Evolutionary conservation across 805 yeast genomes (phyloP).

Genomic region (Tetrapisispora phaffii): DNA sequence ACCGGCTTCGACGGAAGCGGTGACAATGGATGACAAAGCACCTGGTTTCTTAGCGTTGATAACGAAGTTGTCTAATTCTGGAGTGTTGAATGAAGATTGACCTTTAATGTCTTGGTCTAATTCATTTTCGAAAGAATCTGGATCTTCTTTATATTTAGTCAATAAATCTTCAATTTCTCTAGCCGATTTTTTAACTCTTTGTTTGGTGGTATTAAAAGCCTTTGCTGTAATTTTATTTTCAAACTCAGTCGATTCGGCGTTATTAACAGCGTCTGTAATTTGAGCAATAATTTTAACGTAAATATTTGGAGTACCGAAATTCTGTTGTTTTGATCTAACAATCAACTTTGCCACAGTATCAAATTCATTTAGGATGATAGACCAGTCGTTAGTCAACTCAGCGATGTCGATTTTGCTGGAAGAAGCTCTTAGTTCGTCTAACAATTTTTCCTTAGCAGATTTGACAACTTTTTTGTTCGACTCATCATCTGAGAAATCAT

Average conservation of each 20-base stretch:
- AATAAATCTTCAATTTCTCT: slow-evolving; percentile 59
- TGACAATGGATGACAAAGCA: slow-evolving; percentile 24
- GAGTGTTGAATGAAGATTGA: slow-evolving; percentile 21
- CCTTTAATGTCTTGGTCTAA: slow-evolving; percentile 27
- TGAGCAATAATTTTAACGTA: slow-evolving; percentile 61
- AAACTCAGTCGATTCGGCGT: slow-evolving; percentile 47
- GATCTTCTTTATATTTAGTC: slow-evolving; percentile 52
- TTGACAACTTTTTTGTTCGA: slow-evolving; percentile 80
- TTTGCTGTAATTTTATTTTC: slow-evolving; percentile 78
- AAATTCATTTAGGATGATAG: slow-evolving; percentile 59
- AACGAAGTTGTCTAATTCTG: slow-evolving; percentile 21
- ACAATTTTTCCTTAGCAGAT: slow-evolving; percentile 83
- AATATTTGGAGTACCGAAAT: slow-evolving; percentile 55
- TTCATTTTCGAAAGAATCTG: slow-evolving; percentile 62
- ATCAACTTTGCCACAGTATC: slow-evolving; percentile 64
- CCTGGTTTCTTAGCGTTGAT: slow-evolving; percentile 16
- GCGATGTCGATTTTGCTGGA: slow-evolving; percentile 61
- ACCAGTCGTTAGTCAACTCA: slow-evolving; percentile 70
- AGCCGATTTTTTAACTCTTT: slow-evolving; percentile 71
- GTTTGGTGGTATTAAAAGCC: slow-evolving; percentile 79
- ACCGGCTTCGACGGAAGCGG: slow-evolving; percentile 32
- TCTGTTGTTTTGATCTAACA: slow-evolving; percentile 67
- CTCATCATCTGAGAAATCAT: slow-evolving; percentile 38
- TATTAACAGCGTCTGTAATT: slow-evolving; percentile 60
- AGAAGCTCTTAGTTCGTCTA: slow-evolving; percentile 71